These are phyloP conservation scores for Tricholoma sp. DNA, from an alignment of 768 basidiomycete species.

Conservation along the genomic window DNA sequence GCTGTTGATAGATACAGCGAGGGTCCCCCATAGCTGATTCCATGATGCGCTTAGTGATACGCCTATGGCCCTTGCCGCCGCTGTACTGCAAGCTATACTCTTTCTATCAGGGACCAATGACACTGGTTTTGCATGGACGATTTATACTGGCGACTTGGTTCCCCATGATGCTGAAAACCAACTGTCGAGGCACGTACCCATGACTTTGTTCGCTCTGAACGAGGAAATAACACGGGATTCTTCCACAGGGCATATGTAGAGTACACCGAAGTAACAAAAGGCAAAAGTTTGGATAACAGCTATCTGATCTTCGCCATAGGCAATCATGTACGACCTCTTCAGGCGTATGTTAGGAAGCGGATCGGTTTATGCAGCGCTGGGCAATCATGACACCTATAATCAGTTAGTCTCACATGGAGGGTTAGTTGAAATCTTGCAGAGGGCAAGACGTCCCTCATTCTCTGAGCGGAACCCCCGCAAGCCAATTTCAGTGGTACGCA, in stretches of 20 bases:
- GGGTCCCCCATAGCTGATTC: no score
- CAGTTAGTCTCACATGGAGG: no score
- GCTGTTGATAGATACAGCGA: no score
- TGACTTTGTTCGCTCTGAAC: no score
- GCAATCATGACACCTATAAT: slow-evolving; percentile 75
- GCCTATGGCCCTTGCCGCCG: slow-evolving; percentile 52
- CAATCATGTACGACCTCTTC: slow-evolving; percentile 62
- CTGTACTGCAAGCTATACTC: slow-evolving; percentile 65
- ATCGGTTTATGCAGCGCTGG: slow-evolving; percentile 71
- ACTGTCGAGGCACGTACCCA: slow-evolving; percentile 43
- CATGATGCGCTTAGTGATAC: slow-evolving; percentile 64
- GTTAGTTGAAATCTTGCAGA: slow-evolving; percentile 23
- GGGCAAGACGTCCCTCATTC: slow-evolving; percentile 58
- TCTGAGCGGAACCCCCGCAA: slow-evolving; percentile 46
- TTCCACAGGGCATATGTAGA: slow-evolving; percentile 52
- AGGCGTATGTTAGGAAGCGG: slow-evolving; percentile 56
- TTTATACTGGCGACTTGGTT: slow-evolving; percentile 73
- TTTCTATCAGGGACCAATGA: slow-evolving; percentile 54
- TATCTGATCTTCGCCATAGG: slow-evolving; percentile 28
- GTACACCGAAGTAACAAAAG: slow-evolving; percentile 52
- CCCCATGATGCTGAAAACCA: slow-evolving; percentile 67
- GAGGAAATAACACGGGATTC: no score
- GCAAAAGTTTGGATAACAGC: no score
- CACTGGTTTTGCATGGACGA: slow-evolving; percentile 56
- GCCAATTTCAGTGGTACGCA: slow-evolving; percentile 61